Conservation (phyloP, 176 grass and related monocot genomes). For the Urochloa ruziziensis region DNA sequence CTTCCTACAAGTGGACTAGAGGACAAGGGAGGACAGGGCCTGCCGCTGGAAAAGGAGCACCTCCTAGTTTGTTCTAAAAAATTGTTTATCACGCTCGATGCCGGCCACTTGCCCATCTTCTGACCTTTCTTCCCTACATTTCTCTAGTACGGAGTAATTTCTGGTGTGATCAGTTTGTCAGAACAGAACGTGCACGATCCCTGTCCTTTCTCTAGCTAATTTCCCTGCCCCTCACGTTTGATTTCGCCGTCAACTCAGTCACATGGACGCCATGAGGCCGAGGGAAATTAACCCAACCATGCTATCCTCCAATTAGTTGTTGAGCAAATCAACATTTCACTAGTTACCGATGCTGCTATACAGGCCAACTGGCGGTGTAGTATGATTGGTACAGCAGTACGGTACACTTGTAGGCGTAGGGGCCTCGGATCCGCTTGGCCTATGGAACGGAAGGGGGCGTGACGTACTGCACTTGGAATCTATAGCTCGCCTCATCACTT, state of each 20-base stretch:
- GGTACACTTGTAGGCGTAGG: neutral
- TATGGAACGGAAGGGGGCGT: neutral
- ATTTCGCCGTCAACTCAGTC: neutral
- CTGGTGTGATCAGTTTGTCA: neutral
- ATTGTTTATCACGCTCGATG: neutral
- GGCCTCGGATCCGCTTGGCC: conserved; percentile 18
- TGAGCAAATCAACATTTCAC: neutral
- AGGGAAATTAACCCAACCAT: neutral
- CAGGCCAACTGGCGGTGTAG: neutral
- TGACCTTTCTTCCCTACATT: neutral
- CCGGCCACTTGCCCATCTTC: neutral
- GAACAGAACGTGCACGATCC: neutral
- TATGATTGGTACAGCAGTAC: neutral
- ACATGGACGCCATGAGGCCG: neutral
- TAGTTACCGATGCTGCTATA: too few species aligned
- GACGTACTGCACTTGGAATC: neutral
- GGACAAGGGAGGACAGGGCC: neutral
- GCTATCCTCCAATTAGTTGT: neutral
- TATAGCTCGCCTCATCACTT: neutral
- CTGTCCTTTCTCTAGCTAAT: neutral
- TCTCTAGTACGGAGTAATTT: too few species aligned
- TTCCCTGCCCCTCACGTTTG: neutral
- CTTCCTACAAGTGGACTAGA: conserved; percentile 10
- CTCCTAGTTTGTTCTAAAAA: neutral
- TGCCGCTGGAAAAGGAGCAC: neutral